Percentiles rank a stretch among this genome's conserved stretches.
Conservation (phyloP, 192 early-diverging fungal species). For the Coemansia umbellata region DNA sequence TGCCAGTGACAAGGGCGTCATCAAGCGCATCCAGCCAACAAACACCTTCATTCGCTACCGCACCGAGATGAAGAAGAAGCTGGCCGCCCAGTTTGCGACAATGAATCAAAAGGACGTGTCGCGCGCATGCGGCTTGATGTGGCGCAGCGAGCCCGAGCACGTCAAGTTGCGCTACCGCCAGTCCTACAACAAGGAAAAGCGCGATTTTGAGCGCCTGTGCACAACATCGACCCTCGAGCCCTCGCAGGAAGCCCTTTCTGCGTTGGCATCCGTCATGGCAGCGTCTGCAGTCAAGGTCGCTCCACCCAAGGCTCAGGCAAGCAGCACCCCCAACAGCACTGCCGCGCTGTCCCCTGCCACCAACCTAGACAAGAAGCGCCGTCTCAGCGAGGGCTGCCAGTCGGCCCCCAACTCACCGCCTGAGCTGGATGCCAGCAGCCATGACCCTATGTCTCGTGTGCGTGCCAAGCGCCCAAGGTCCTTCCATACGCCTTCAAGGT, state of each 20-base stretch:
- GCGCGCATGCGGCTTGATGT: conserved; percentile 53
- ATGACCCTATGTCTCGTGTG: neutral
- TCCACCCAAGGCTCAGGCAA: neutral
- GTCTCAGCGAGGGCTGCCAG: conserved; percentile 37
- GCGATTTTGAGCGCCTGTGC: conserved; percentile 53
- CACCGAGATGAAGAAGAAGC: conserved; percentile 52
- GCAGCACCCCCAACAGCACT: neutral
- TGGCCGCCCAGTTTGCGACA: conserved; percentile 44
- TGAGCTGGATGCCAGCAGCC: conserved; percentile 8
- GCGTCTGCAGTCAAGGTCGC: neutral
- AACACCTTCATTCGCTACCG: conserved; percentile 58
- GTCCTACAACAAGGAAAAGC: conserved; percentile 53
- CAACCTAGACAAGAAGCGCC: conserved; percentile 34
- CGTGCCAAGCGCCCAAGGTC: conserved; percentile 39
- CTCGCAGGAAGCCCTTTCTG: conserved; percentile 39
- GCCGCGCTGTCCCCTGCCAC: neutral
- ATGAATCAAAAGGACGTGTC: conserved; percentile 56
- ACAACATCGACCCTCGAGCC: conserved; percentile 44
- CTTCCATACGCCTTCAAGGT: conserved; percentile 32
- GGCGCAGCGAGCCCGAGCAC: conserved; percentile 50
- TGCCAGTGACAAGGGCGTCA: conserved; percentile 37
- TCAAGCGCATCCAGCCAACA: conserved; percentile 53
- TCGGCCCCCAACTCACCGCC: conserved; percentile 48
- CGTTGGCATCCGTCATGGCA: conserved; percentile 41
- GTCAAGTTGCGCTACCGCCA: conserved; percentile 56